Evolutionary conservation across 805 yeast genomes (phyloP).

Genomic region (Danielozyma ontarioensis): DNA sequence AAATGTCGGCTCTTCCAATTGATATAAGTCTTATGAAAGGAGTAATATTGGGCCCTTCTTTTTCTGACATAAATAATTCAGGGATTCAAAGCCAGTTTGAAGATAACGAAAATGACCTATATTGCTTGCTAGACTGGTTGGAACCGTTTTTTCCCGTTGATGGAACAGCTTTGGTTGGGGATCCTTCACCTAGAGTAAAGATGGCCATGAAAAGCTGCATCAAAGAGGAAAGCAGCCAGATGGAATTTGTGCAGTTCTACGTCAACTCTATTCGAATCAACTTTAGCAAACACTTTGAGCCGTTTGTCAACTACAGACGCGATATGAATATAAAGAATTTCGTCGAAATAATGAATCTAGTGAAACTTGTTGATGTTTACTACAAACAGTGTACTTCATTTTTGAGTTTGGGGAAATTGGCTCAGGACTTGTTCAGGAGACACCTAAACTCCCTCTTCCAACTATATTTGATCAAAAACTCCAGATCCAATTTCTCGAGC

Average conservation of each 20-base stretch:
- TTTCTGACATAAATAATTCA: no score
- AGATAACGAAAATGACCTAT: slow-evolving; percentile 32
- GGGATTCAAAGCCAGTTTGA: no score
- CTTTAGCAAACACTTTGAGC: slow-evolving; percentile 11
- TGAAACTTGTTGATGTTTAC: background rate
- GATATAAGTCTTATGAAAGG: no score
- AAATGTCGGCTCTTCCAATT: no score
- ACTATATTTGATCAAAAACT: slow-evolving; percentile 7
- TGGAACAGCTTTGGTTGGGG: slow-evolving; percentile 4
- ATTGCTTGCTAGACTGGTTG: slow-evolving; percentile 28
- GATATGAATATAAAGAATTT: slow-evolving; percentile 3
- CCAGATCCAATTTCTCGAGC: slow-evolving; percentile 1
- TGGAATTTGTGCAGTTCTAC: slow-evolving; percentile 28
- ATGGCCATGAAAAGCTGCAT: slow-evolving; percentile 34
- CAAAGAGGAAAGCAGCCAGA: slow-evolving; percentile 27
- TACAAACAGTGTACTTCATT: slow-evolving; percentile 1
- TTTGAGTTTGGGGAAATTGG: slow-evolving; percentile 4
- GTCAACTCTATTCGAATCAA: slow-evolving; percentile 24
- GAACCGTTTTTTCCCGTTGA: slow-evolving; percentile 21
- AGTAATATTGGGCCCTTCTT: no score
- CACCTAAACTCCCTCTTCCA: slow-evolving; percentile 26
- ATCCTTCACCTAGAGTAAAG: slow-evolving; percentile 29
- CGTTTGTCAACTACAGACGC: slow-evolving; percentile 1
- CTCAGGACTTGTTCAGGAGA: slow-evolving; percentile 18
- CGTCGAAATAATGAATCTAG: background rate